A percentile compares a stretch with the other conserved stretches of the same genome.
Conservation (phyloP, 306 rosid species). For the Citrullus mucosospermus region DNA sequence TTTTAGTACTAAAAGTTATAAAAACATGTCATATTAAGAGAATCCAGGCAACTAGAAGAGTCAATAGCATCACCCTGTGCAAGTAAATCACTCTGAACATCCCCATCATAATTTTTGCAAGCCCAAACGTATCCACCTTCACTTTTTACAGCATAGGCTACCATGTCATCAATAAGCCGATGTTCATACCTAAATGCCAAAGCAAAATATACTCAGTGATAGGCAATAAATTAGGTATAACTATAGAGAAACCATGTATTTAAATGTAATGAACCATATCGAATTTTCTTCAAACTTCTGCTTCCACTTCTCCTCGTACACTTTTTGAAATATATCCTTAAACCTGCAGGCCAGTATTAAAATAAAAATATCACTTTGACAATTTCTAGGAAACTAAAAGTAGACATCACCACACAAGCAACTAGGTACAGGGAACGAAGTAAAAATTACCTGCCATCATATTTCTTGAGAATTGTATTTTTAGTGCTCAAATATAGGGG, state of each 20-base stretch:
- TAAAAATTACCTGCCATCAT: constrained; percentile 82
- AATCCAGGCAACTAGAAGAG: not conserved
- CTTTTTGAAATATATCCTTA: constrained; percentile 91
- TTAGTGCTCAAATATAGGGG: constrained; percentile 95
- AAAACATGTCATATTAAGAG: not conserved
- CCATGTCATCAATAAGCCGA: constrained; percentile 98
- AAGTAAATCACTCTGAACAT: constrained; percentile 93
- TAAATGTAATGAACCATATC: constrained; percentile 52
- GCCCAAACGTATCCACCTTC: constrained; percentile 99
- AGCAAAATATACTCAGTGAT: constrained; percentile 14
- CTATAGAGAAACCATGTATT: not conserved
- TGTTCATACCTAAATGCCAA: constrained; percentile 81
- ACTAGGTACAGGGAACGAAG: not conserved
- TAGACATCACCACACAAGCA: not conserved
- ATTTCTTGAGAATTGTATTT: constrained; percentile 88
- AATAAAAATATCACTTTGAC: not conserved
- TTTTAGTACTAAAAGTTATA: not conserved
- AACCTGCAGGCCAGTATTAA: constrained; percentile 36
- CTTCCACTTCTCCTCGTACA: constrained; percentile 80
- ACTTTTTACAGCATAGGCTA: constrained; percentile 84
- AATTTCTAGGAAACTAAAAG: not conserved
- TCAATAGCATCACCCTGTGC: constrained; percentile 62
- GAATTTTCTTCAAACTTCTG: constrained; percentile 73
- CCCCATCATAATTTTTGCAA: constrained; percentile 98
- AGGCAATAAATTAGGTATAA: constrained; percentile 4